A percentile compares a stretch with the other conserved stretches of the same genome.
Evolutionary conservation across 306 rosid genomes (phyloP).

Genomic region (Cicer chorassanicum): DNA sequence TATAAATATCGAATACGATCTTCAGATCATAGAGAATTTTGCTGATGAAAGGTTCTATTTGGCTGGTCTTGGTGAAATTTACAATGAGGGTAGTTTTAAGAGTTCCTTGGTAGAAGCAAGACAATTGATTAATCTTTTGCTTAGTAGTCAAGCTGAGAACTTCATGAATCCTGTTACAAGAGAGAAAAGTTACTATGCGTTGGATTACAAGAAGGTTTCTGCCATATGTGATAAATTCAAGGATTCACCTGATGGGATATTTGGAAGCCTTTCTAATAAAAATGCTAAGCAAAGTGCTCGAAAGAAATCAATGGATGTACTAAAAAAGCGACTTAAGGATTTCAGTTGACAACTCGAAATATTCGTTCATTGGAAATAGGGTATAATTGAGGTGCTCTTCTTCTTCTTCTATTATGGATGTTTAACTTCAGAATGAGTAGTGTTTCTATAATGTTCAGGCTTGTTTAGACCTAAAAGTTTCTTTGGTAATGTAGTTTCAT

Average conservation of each 20-base stretch:
- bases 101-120: conserved; percentile 73
- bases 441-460: conserved; percentile 19
- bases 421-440: conserved; percentile 38
- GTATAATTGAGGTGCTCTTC: conserved; percentile 16
- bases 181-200: conserved; percentile 68
- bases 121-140: conserved; percentile 78
- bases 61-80: conserved; percentile 74
- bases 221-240: conserved; percentile 78
- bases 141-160: conserved; percentile 86
- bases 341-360: conserved; percentile 57
- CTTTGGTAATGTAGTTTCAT: background rate
- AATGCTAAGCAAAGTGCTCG: conserved; percentile 71
- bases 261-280: conserved; percentile 84
- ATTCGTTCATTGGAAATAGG: conserved; percentile 49
- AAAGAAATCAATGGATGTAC: conserved; percentile 85
- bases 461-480: conserved; percentile 22
- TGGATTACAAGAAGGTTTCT: conserved; percentile 89
- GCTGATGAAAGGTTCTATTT: conserved; percentile 80
- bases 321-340: conserved; percentile 87
- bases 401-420: conserved; percentile 30
- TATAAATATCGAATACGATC: conserved; percentile 62
- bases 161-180: conserved; percentile 92
- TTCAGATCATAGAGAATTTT: conserved; percentile 71
- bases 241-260: conserved; percentile 83
- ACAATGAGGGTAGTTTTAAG: conserved; percentile 71